These are phyloP conservation scores for Sphaerostilbella broomeana DNA, from an alignment of 2,329 filamentous ascomycete genomes.

Conservation along the genomic window DNA sequence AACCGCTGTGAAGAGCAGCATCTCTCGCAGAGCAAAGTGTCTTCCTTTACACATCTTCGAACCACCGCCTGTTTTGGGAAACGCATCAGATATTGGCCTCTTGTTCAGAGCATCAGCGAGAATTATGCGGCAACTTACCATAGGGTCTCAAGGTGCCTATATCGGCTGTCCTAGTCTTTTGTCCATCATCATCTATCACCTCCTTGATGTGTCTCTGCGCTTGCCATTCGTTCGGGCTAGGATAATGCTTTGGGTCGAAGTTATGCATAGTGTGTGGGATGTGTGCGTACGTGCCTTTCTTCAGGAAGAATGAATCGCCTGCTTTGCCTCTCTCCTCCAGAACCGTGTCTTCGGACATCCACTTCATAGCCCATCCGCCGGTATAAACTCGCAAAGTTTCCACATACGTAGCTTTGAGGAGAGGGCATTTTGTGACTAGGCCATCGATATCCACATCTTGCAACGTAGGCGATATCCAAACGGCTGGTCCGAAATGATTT, in stretches of 20 bases:
- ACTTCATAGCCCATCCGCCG: slow-evolving; percentile 26
- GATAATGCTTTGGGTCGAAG: slow-evolving; percentile 27
- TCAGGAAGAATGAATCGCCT: slow-evolving; percentile 22
- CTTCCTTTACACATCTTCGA: slow-evolving; percentile 28
- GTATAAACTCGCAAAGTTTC: slow-evolving; percentile 36
- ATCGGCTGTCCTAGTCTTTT: slow-evolving; percentile 17
- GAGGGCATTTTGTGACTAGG: slow-evolving; percentile 29
- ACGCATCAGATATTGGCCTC: background rate
- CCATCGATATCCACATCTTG: slow-evolving; percentile 31
- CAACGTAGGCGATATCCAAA: slow-evolving; percentile 30
- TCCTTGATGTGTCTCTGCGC: slow-evolving; percentile 28
- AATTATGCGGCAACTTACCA: slow-evolving; percentile 21
- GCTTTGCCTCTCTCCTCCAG: slow-evolving; percentile 22
- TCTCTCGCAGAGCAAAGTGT: slow-evolving; percentile 27
- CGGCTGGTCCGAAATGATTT: slow-evolving; percentile 30
- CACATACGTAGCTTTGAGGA: slow-evolving; percentile 33
- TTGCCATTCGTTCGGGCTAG: slow-evolving; percentile 30
- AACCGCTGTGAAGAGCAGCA: slow-evolving; percentile 28
- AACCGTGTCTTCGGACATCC: slow-evolving; percentile 27
- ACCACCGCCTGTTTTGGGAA: slow-evolving; percentile 23
- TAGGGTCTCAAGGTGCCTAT: slow-evolving; percentile 26
- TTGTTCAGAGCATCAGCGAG: background rate
- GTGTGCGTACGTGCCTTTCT: slow-evolving; percentile 31
- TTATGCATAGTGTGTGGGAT: slow-evolving; percentile 29
- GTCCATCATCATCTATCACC: slow-evolving; percentile 19